Evolutionary conservation across 1,284 basidiomycete species (phyloP), one percentile per base, ranked within the genome.

Genomic region (Fomitopsis betulina): DNA sequence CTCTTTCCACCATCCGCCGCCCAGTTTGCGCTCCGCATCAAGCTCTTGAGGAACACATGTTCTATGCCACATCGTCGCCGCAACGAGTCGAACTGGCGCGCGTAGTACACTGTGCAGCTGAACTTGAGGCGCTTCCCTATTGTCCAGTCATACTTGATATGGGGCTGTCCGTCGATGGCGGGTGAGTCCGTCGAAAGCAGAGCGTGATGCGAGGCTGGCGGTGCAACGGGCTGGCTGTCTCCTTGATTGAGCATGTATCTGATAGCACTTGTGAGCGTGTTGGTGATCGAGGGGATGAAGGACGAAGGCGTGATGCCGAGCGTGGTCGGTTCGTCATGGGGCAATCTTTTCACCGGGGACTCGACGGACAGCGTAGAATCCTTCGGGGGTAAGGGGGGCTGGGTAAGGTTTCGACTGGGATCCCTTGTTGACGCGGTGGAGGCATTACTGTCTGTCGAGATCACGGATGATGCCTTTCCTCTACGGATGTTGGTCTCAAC

Each of bases 81-180:
- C 15, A 92, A 73, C 30, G 74, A 69, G 66, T 91, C 87, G 67
- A 93, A 92, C 68, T 91, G 86, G 60, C 82, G 82, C 39, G 90
- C 89, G 68, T 88, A 91, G 70, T 91, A 92, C 15, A 87, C 85
- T 8, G 85, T 91, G 67, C 89, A 91, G 67, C 84, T 86, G 67
- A 91, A 86, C 70, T 83, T 86, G 55, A 90, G 73, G 59, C 82
- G 78, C 66, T 86, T 86, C 33, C 87, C 86, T 57, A 89, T 76
- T 5, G 85, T 86, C 81, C 86, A 90, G 61, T 89, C 85, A 65
- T 90, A 90, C 71, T 88, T 87, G 75, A 91, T 84, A 70, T 92
- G 89, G 3, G 89, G 89, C 19, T 81, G 79, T 27, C 87, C 85
- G 65, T 88, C 86, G 35, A 86, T 82, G 19, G 68, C 66, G 3